Percentiles rank a stretch among this genome's conserved stretches.
These are phyloP conservation scores for Boehmeria nivea DNA, from an alignment of 306 rosid genomes.

Conservation along the genomic window DNA sequence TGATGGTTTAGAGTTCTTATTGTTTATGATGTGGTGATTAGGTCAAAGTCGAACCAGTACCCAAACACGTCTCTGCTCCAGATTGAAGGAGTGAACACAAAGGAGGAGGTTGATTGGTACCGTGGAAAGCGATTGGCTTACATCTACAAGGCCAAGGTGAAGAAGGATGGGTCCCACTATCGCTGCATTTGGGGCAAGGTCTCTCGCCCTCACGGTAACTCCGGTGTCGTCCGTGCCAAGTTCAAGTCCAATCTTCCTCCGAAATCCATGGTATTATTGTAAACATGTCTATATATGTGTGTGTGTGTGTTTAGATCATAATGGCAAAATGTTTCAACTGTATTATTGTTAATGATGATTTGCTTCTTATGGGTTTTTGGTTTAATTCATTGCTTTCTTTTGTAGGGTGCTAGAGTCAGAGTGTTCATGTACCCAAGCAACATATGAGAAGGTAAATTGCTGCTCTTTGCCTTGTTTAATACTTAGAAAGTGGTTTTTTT, in stretches of 20 bases:
- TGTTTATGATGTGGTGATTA: constrained; percentile 11
- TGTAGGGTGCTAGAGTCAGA: constrained; percentile 80
- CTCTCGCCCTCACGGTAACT: constrained; percentile 81
- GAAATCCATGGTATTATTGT: constrained; percentile 64
- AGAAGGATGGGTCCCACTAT: constrained; percentile 74
- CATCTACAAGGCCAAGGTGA: constrained; percentile 88
- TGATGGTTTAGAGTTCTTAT: too few species aligned
- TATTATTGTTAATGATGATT: neutral
- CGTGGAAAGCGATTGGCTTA: constrained; percentile 76
- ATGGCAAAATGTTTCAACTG: too few species aligned
- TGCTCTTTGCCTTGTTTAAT: neutral
- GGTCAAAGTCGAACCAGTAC: constrained; percentile 91
- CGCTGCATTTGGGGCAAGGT: constrained; percentile 98
- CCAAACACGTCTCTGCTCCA: constrained; percentile 79
- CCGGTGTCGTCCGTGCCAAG: constrained; percentile 82
- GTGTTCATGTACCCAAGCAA: constrained; percentile 94
- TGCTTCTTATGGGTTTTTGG: neutral
- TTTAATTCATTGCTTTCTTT: constrained; percentile 8
- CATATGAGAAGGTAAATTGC: constrained; percentile 34
- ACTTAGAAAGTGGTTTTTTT: neutral
- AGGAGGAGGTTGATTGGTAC: constrained; percentile 88
- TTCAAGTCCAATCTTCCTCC: constrained; percentile 94
- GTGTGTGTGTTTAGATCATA: too few species aligned
- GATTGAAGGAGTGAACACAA: constrained; percentile 87
- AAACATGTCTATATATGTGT: neutral